phyloP scores from a whole-genome alignment of 2,329 filamentous ascomycete species.

The Fusarium tjaetaba region DNA sequence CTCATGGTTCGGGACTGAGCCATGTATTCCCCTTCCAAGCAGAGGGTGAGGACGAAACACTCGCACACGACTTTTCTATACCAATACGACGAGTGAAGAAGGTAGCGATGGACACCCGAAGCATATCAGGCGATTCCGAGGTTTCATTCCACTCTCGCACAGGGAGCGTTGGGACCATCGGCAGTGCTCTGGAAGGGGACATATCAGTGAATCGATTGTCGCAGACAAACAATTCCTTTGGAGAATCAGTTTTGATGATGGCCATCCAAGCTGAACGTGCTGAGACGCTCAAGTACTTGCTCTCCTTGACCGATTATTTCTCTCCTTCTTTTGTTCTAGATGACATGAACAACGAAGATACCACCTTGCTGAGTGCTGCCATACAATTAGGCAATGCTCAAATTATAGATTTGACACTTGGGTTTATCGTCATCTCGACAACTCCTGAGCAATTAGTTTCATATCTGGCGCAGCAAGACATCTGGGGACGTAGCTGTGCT shows the following conservation, averaged over 20 bases:
- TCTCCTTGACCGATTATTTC: conserved; percentile 81
- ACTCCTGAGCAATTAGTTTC: conserved; percentile 65
- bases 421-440: conserved; percentile 70
- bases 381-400: conserved; percentile 83
- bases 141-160: conserved; percentile 84
- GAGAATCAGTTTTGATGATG: conserved; percentile 92
- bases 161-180: conserved; percentile 78
- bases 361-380: conserved; percentile 87
- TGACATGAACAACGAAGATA: conserved; percentile 89
- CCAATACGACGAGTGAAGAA: conserved; percentile 71
- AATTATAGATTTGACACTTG: conserved; percentile 78
- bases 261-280: conserved; percentile 77
- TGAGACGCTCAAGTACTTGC: conserved; percentile 79
- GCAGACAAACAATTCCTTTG: conserved; percentile 74
- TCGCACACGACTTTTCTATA: conserved; percentile 40
- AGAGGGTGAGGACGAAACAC: conserved; percentile 56
- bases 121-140: conserved; percentile 86
- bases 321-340: conserved; percentile 75
- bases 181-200: conserved; percentile 82
- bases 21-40: conserved; percentile 92
- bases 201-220: conserved; percentile 82
- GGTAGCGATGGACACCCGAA: conserved; percentile 90
- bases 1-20: conserved; percentile 68
- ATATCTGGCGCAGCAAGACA: conserved; percentile 82
- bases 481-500: conserved; percentile 86